Evolutionary conservation across 2,329 filamentous ascomycete species (phyloP).

Genomic region (Cordyceps javanica): DNA sequence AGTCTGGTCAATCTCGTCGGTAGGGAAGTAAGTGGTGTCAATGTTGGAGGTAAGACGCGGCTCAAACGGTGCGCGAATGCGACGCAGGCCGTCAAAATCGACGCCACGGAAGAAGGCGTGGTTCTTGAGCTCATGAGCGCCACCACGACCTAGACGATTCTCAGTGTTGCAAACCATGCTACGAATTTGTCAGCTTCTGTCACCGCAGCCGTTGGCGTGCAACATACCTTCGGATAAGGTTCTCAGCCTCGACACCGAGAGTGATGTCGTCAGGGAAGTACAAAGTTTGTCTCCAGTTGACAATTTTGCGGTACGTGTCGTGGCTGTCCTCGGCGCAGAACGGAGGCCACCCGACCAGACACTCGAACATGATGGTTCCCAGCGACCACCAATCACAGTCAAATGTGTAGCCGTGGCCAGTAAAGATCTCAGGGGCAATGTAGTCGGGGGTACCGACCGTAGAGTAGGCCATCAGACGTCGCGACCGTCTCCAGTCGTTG

Average conservation of each 20-base stretch:
- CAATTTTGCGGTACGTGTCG: conserved; percentile 98
- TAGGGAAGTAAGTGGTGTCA: conserved; percentile 97
- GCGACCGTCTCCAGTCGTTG: conserved; percentile 97
- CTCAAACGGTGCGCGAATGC: conserved; percentile 93
- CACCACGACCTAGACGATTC: conserved; percentile 80
- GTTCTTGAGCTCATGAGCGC: conserved; percentile 85
- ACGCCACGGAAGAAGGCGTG: conserved; percentile 97
- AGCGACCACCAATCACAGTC: conserved; percentile 99
- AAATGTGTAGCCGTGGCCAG: conserved; percentile 90
- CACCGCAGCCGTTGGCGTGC: background rate
- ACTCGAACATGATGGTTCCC: conserved; percentile 99
- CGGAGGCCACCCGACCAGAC: conserved; percentile 94
- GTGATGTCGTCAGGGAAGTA: conserved; percentile 97
- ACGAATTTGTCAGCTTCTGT: conserved; percentile 14
- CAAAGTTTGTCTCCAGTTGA: conserved; percentile 92
- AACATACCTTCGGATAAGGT: conserved; percentile 79
- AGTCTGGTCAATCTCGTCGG: conserved; percentile 95
- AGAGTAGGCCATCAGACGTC: conserved; percentile 93
- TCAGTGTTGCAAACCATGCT: conserved; percentile 93
- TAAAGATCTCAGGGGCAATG: conserved; percentile 97
- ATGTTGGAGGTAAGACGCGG: conserved; percentile 88
- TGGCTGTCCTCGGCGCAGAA: conserved; percentile 98
- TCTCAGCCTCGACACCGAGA: conserved; percentile 81
- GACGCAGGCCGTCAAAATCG: conserved; percentile 85
- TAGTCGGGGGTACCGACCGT: conserved; percentile 98